Percentiles rank a stretch among this genome's conserved stretches.
phyloP scores from a whole-genome alignment of 306 rosid genomes.

The Mucuna pruriens region DNA sequence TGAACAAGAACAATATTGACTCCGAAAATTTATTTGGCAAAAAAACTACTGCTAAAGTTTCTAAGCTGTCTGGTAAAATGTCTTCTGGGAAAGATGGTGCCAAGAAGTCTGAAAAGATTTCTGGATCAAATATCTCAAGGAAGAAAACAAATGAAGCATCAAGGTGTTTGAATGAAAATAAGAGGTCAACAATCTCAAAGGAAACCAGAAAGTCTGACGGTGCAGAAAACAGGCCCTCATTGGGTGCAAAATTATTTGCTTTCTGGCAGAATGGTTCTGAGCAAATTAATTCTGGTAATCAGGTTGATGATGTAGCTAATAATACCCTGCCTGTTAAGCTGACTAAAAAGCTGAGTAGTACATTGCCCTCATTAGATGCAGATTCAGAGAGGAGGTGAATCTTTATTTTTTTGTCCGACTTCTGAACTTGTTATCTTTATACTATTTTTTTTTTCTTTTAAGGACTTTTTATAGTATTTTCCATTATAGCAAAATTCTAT shows the following conservation, averaged over 20 bases:
- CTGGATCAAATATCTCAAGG: constrained; percentile 49
- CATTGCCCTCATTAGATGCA: constrained; percentile 55
- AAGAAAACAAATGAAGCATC: constrained; percentile 49
- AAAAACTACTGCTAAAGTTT: constrained; percentile 36
- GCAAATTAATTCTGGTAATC: constrained; percentile 45
- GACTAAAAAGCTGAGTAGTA: constrained; percentile 43
- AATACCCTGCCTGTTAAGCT: constrained; percentile 37
- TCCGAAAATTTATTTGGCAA: constrained; percentile 42
- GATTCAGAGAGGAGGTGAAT: constrained; percentile 76
- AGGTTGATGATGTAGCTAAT: constrained; percentile 48
- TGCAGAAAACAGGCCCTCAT: constrained; percentile 46
- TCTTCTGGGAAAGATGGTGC: constrained; percentile 43
- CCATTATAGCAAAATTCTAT: constrained; percentile 1
- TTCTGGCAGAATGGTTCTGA: constrained; percentile 40
- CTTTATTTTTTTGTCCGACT: constrained; percentile 18
- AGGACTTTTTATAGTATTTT: not conserved
- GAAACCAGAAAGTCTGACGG: constrained; percentile 42
- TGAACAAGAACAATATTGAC: constrained; percentile 42
- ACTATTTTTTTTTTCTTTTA: not conserved
- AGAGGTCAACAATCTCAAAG: constrained; percentile 41
- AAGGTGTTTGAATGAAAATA: constrained; percentile 42
- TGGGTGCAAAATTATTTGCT: constrained; percentile 49
- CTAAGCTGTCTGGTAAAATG: constrained; percentile 46
- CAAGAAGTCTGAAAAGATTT: constrained; percentile 45
- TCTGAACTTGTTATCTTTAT: constrained; percentile 25